Conservation (phyloP, 163 green algal species). For the Chlamydomonas reinhardtii region DNA sequence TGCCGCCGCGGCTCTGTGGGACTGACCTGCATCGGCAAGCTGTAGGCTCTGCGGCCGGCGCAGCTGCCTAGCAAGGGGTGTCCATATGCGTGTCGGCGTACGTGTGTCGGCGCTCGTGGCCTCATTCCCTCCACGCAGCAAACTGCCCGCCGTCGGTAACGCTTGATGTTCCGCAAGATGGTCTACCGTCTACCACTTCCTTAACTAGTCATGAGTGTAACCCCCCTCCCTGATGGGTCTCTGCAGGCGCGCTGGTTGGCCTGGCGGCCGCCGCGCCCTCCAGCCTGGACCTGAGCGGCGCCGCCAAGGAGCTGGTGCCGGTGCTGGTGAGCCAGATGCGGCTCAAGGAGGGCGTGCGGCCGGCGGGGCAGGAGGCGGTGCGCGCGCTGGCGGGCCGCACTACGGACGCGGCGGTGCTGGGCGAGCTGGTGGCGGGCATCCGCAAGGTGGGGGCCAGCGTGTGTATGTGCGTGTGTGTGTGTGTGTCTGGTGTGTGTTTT, state of each 20-base stretch:
- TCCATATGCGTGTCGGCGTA: too few relatives aligned
- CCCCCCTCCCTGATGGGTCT: too few relatives aligned
- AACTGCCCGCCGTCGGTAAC: too few relatives aligned
- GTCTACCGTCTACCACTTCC: too few relatives aligned
- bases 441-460: background rate
- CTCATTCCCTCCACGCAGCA: too few relatives aligned
- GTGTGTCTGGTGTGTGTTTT: background rate
- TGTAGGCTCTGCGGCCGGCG: too few relatives aligned
- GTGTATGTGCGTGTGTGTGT: background rate
- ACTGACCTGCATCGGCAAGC: too few relatives aligned
- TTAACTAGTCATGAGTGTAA: too few relatives aligned
- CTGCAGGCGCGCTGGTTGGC: slow-evolving; percentile 28
- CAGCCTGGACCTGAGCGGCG: slow-evolving; percentile 65
- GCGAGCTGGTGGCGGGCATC: slow-evolving; percentile 51
- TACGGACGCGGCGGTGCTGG: slow-evolving; percentile 50
- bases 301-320: slow-evolving; percentile 62
- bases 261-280: slow-evolving; percentile 54
- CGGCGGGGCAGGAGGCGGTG: slow-evolving; percentile 57
- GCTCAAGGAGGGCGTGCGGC: slow-evolving; percentile 75
- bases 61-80: too few relatives aligned
- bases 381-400: slow-evolving; percentile 57
- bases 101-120: too few relatives aligned
- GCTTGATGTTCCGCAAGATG: too few relatives aligned
- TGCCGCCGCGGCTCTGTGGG: too few relatives aligned
- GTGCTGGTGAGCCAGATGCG: slow-evolving; percentile 75